phyloP scores from a whole-genome alignment of 1,284 basidiomycete species.

The Mycena citricolor region DNA sequence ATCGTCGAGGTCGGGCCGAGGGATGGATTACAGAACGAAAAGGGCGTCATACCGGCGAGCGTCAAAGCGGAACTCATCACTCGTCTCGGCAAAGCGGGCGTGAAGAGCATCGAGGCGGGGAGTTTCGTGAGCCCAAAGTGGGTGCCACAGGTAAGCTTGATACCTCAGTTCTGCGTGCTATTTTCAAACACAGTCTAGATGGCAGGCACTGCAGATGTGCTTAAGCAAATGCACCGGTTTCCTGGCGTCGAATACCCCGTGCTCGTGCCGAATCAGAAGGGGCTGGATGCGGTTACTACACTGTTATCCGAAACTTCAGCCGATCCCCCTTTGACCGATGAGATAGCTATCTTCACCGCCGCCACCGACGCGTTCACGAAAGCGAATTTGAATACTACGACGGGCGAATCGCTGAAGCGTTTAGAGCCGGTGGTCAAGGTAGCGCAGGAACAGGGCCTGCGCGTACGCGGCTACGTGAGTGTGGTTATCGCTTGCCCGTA shows the following conservation, averaged over 20 bases:
- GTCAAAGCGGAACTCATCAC: slow-evolving; percentile 85
- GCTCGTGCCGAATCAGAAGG: slow-evolving; percentile 83
- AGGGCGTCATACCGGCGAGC: slow-evolving; percentile 67
- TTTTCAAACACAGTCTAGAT: slow-evolving; percentile 52
- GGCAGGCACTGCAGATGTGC: slow-evolving; percentile 79
- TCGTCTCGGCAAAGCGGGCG: slow-evolving; percentile 69
- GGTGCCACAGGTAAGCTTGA: slow-evolving; percentile 78
- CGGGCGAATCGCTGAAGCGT: slow-evolving; percentile 69
- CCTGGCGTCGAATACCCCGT: slow-evolving; percentile 74
- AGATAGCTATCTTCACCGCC: slow-evolving; percentile 89
- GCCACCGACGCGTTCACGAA: slow-evolving; percentile 86
- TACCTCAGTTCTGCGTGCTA: background rate
- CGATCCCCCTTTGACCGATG: slow-evolving; percentile 61
- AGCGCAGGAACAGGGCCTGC: slow-evolving; percentile 63
- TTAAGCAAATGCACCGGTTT: slow-evolving; percentile 54
- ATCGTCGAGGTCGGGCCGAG: slow-evolving; percentile 93
- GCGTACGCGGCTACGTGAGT: slow-evolving; percentile 87
- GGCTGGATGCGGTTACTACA: slow-evolving; percentile 66
- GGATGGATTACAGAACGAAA: slow-evolving; percentile 94
- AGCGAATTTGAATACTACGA: slow-evolving; percentile 83
- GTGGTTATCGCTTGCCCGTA: slow-evolving; percentile 87
- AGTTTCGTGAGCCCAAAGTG: slow-evolving; percentile 93
- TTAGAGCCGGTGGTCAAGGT: slow-evolving; percentile 63
- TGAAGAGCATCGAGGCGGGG: slow-evolving; percentile 81
- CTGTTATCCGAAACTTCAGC: slow-evolving; percentile 42